Conservation (phyloP, 805 yeast species). For the Kluyveromyces siamensis region DNA sequence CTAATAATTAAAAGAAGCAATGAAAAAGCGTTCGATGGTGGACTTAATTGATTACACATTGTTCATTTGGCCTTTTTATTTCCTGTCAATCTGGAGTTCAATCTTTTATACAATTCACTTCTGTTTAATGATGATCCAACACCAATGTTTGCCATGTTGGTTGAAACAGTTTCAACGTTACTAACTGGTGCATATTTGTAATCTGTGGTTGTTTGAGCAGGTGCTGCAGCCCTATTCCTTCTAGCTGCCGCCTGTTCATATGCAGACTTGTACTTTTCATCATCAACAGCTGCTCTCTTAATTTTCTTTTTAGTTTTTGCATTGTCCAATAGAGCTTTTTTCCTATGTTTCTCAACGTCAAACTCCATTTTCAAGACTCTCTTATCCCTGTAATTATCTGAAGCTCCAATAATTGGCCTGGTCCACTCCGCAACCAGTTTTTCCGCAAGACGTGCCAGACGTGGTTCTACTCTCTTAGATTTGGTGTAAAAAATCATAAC, state of each 20-base stretch:
- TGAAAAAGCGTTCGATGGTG: no score
- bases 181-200: conserved; percentile 86
- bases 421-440: conserved; percentile 95
- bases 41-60: background rate
- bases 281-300: conserved; percentile 13
- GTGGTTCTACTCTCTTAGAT: conserved; percentile 79
- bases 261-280: conserved; percentile 29
- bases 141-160: conserved; percentile 36
- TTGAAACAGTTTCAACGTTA: conserved; percentile 34
- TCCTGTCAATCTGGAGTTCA: conserved; percentile 38
- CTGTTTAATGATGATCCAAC: conserved; percentile 43
- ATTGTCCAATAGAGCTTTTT: conserved; percentile 26
- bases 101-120: conserved; percentile 75
- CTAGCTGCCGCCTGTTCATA: conserved; percentile 88
- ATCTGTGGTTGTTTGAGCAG: conserved; percentile 81
- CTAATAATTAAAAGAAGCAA: no score
- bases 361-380: conserved; percentile 60
- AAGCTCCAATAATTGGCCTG: conserved; percentile 91
- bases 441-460: conserved; percentile 81
- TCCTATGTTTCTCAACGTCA: conserved; percentile 45
- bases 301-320: conserved; percentile 27
- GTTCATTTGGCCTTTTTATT: background rate
- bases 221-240: conserved; percentile 92
- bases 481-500: conserved; percentile 89
- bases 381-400: conserved; percentile 89